These are phyloP conservation scores for Tricholoma matsutake DNA, from an alignment of 768 basidiomycete species.

Conservation along the genomic window DNA sequence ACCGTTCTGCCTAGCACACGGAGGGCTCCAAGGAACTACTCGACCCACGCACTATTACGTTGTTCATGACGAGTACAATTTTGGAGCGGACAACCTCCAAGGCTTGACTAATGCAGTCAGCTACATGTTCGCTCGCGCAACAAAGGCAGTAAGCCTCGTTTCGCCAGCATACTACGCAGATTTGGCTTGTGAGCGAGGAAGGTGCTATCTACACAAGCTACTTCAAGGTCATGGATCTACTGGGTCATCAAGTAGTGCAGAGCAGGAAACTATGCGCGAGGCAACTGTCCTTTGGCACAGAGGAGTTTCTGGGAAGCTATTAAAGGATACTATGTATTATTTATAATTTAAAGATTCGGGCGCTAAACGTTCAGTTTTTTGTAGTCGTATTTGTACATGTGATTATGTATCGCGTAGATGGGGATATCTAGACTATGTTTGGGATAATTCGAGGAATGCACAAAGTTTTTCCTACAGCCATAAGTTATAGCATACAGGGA, in stretches of 20 bases:
- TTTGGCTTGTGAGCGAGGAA: conserved; percentile 59
- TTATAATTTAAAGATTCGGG: conserved; percentile 33
- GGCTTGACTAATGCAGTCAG: conserved; percentile 64
- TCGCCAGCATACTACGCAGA: conserved; percentile 85
- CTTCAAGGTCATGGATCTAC: conserved; percentile 46
- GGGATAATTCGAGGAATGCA: too few species aligned
- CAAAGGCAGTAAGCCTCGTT: conserved; percentile 79
- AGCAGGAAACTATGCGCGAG: conserved; percentile 51
- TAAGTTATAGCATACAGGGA: too few species aligned
- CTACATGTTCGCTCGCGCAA: conserved; percentile 84
- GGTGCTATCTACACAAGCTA: conserved; percentile 74
- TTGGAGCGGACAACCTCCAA: conserved; percentile 70
- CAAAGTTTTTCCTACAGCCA: too few species aligned
- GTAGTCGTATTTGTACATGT: not conserved
- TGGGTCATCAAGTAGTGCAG: conserved; percentile 34
- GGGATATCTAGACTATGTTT: too few species aligned
- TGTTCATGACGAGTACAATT: conserved; percentile 73
- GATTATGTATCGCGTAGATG: not conserved
- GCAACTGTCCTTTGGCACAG: conserved; percentile 52
- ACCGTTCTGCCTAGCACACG: conserved; percentile 47
- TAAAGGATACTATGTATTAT: conserved; percentile 79
- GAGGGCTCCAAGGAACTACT: conserved; percentile 71
- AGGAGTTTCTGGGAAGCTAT: conserved; percentile 44
- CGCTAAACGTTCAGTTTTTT: not conserved
- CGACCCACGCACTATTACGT: conserved; percentile 80